Evolutionary conservation across 1,139 yeast genomes (phyloP).

Genomic region (Hyphopichia wangnamkhiaoensis): DNA sequence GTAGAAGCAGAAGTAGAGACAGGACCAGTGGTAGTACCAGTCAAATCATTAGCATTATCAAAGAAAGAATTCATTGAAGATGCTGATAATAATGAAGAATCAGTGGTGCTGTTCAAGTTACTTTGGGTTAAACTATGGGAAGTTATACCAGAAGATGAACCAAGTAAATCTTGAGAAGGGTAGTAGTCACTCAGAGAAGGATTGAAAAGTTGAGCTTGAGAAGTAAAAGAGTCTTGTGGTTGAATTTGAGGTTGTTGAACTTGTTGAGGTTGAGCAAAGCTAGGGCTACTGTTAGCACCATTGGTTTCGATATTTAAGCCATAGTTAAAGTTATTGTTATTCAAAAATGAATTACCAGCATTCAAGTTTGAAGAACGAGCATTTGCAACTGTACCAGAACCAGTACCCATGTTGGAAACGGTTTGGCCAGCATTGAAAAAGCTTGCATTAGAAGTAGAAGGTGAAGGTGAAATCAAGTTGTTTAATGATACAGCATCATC

Average conservation of each 20-base stretch:
- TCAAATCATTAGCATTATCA: slow-evolving; percentile 1
- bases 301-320: background rate
- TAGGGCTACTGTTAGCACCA: background rate
- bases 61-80: slow-evolving; percentile 1
- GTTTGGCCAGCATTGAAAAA: background rate
- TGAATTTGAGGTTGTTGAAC: background rate
- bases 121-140: background rate
- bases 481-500: background rate
- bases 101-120: background rate
- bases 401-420: background rate
- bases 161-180: background rate
- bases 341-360: slow-evolving; percentile 19
- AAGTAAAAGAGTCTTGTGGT: background rate
- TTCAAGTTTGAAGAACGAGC: slow-evolving; percentile 9
- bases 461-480: background rate
- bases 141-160: background rate
- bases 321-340: slow-evolving; percentile 2
- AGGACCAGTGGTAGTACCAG: background rate
- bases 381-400: no score
- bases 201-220: slow-evolving; percentile 2
- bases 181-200: background rate
- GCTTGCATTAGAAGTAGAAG: background rate
- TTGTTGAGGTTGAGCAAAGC: background rate
- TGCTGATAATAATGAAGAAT: slow-evolving; percentile 3
- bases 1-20: background rate